A percentile compares a stretch with the other conserved stretches of the same genome.
These are phyloP conservation scores for Macadamia integrifolia DNA, from an alignment of 164 flowering plant genomes.

Conservation along the genomic window DNA sequence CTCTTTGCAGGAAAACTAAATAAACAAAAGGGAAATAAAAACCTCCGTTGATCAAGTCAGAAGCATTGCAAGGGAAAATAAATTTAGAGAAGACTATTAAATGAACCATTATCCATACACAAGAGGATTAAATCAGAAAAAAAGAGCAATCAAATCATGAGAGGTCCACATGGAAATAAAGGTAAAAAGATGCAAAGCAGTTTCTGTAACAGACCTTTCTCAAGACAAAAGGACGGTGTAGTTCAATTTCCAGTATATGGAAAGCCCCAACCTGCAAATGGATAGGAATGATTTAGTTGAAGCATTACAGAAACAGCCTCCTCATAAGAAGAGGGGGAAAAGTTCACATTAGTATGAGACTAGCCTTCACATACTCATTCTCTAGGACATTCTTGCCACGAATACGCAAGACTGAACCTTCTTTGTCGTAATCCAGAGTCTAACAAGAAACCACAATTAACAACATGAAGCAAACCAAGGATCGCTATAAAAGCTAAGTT, in stretches of 20 bases:
- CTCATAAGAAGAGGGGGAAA: not conserved
- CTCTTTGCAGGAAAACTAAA: too few species aligned
- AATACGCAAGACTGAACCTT: slow-evolving; percentile 64
- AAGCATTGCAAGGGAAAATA: too few species aligned
- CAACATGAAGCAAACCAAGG: not conserved
- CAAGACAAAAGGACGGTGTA: slow-evolving; percentile 74
- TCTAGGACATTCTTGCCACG: slow-evolving; percentile 72
- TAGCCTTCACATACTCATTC: slow-evolving; percentile 79
- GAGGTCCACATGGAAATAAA: not conserved
- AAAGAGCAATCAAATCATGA: not conserved
- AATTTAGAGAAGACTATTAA: too few species aligned
- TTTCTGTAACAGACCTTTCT: slow-evolving; percentile 48
- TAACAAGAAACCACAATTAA: slow-evolving; percentile 11
- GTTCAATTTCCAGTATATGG: slow-evolving; percentile 83
- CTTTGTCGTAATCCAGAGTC: slow-evolving; percentile 75
- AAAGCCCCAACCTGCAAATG: slow-evolving; percentile 79
- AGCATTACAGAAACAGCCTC: not conserved
- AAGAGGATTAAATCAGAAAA: not conserved
- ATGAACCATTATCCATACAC: not conserved
- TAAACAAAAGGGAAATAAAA: too few species aligned
- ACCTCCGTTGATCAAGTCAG: too few species aligned
- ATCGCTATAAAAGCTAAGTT: too few species aligned
- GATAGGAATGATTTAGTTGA: not conserved
- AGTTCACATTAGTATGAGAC: slow-evolving; percentile 2
- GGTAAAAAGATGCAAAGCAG: not conserved